Evolutionary conservation across 768 basidiomycete genomes (phyloP), one percentile per base, ranked within the genome.

Genomic region (Tylopilus intermedius): DNA sequence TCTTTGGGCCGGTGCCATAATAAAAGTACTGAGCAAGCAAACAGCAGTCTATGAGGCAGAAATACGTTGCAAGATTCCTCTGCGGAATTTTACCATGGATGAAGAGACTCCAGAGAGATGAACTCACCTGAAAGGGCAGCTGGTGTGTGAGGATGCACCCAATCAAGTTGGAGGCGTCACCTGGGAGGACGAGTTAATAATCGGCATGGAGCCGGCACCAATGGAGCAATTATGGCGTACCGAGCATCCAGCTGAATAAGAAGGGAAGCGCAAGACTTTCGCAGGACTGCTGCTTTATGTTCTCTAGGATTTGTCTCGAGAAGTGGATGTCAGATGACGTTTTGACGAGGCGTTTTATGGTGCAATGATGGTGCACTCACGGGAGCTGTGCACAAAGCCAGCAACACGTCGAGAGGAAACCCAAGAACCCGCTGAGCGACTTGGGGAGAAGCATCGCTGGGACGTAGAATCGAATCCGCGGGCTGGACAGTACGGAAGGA

Each of bases 201-300:
- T 55, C 24, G 21, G 42, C 32, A 32, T 32, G 38, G 24, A 49
- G 37, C 30, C 30, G 45, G 11, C 39, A 51, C 50, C 29, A 27
- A 29, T 58, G 50, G 54, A 45, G 46, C 53, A 52, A 54, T 24
- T n/a, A 45, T 22, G 37, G 70, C 80, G 62, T 63, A 93, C 93
- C 94, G 22, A 90, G 76, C 53, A 94, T 74, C 96, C 96, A 99
- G 61, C 90, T 96, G 56, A 84, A 77, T 49, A 99, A 78, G 70
- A 99, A 99, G 0, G 94, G 93, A 15, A 97, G 74, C 1, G 96
- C 88, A 46, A 99, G 83, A 29, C 94, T 88, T 61, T 93, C 92
- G 66, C 88, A 91, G 41, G 89, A 92, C 66, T 86, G 81, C 15
- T 78, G 73, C 51, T 74, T 76, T 51, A 79, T 73, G 68, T 94